These are phyloP conservation scores for Bassia scoparia DNA, from an alignment of 148 eudicot genomes.

Conservation along the genomic window DNA sequence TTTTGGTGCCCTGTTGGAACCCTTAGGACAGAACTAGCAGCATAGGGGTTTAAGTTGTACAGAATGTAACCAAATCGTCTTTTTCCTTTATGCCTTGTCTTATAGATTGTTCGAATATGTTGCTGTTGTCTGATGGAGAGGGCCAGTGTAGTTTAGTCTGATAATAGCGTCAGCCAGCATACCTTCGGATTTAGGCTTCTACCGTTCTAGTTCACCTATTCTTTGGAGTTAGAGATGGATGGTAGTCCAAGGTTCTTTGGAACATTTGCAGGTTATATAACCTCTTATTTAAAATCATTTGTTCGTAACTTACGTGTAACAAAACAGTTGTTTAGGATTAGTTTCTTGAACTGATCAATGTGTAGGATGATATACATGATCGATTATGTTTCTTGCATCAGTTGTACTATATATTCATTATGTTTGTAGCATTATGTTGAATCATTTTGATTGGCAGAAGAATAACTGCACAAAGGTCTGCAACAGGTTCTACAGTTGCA, in stretches of 20 bases:
- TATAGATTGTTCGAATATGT: conserved; percentile 5
- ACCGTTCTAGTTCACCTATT: not conserved
- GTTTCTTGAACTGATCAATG: too few relatives aligned
- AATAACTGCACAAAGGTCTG: too few relatives aligned
- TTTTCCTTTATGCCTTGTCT: not conserved
- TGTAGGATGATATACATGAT: not conserved
- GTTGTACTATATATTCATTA: not conserved
- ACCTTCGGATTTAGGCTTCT: not conserved
- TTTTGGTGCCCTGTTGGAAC: conserved; percentile 31
- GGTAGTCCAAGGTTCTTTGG: not conserved
- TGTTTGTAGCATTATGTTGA: too few relatives aligned
- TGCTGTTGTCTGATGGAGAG: not conserved
- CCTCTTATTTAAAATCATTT: not conserved
- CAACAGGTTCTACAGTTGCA: too few relatives aligned
- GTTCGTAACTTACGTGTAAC: not conserved
- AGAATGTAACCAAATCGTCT: conserved; percentile 16
- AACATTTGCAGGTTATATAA: not conserved
- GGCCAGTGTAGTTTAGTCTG: not conserved
- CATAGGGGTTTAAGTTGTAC: conserved; percentile 26
- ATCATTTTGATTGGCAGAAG: too few relatives aligned
- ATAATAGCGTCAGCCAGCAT: not conserved
- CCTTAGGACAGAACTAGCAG: conserved; percentile 28
- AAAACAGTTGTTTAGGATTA: too few relatives aligned
- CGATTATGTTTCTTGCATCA: not conserved
- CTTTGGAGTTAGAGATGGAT: not conserved